Base-by-base conservation (phyloP, 2,329 filamentous ascomycete genomes). In the Tolypocladium pustulatum region DNA sequence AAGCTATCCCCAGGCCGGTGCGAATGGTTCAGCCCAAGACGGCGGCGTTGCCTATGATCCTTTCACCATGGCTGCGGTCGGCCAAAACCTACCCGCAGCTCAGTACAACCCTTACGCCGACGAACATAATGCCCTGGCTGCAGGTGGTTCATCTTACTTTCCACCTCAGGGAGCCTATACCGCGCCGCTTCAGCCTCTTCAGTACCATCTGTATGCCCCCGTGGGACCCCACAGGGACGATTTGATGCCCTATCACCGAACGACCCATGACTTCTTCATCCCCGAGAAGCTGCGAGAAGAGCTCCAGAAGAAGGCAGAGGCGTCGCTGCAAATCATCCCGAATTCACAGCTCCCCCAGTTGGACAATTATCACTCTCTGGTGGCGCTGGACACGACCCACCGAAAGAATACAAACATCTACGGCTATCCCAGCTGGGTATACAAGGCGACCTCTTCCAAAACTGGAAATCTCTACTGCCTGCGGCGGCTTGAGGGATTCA, bases 201-300 rank as follows among this genome's bases (percentile, higher is more conserved):
- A 93, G 76, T 96, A 97, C 71, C 94, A 99, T 71, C 81, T 96
- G 15, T 99, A 99, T 72, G 90, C 91, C 37, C 91, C 92, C 0
- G 82, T 92, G 59, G 91, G 90, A 7, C 86, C 90, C n/a, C 84
- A 91, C 69, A 84, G 86, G 61, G 89, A 93, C 62, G 91, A 91
- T 62, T 79, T 96, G 36, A 79, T 89, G 64, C 85, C 88, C 3
- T 96, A 96, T 68, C 93, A 99, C 70, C 85, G 90, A 60, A 87
- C 88, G 59, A 86, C 90, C 1, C 90, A 95, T 68, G 92, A 97
- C 68, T 90, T 97, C 64, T 99, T 99, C 72, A 82, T 97, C 49
- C 85, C 91, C 0, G 92, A 96, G 67, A 86, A 90, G 60, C 74
- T 96, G 8, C 83, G 94, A 58, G 90, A 97, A 74, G 91, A 97